Evolutionary conservation across 2,329 filamentous ascomycete genomes (phyloP), one percentile per base, ranked within the genome.

Genomic region (Pseudogymnoascus sp.): DNA sequence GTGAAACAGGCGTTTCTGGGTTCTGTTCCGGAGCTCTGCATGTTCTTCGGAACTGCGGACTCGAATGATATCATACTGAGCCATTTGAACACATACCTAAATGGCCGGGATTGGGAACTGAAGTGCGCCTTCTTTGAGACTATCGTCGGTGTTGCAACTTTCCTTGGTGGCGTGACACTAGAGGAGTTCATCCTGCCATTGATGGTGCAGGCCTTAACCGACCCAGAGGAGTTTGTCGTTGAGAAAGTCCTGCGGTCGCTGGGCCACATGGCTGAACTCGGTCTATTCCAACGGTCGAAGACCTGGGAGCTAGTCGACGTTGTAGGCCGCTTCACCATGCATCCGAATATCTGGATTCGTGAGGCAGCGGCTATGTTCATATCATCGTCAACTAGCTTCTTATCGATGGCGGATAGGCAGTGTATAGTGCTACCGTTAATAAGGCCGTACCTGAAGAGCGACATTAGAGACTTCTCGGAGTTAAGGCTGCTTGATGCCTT

Each of bases 51-150:
- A 2, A 92, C 90, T 65, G 83, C 87, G n/a, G 89, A 92, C 70
- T 89, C 93, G 1, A 97, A 95, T 72, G 94, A 99, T 71, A 91
- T 99, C n/a, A 87, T 99, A 14, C 78, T 99, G 21, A 96, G 92
- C 33, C 94, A 99, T 76, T 79, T 99, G 29, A 97, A 97, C 71
- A 99, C 94, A 0, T 99, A 99, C 70, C 78, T 99, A 7, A 99
- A 99, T 68, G 94, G 97, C 69, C 86, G 89, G 43, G 92, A 99
- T 72, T 99, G 94, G 94, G 91, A 91, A 73, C 78, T 99, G 33
- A 97, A 96, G 74, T 97, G 92, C 69, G 92, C 93, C 2, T 97
- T 97, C 72, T 97, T 99, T 70, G 92, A 96, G 71, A 91, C 92
- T 0, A 91, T 97, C 26, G 91, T 97, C 14, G 93, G 92, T 3